phyloP scores from a whole-genome alignment of 108 stramenopile species.

The Fragilaria radians region DNA sequence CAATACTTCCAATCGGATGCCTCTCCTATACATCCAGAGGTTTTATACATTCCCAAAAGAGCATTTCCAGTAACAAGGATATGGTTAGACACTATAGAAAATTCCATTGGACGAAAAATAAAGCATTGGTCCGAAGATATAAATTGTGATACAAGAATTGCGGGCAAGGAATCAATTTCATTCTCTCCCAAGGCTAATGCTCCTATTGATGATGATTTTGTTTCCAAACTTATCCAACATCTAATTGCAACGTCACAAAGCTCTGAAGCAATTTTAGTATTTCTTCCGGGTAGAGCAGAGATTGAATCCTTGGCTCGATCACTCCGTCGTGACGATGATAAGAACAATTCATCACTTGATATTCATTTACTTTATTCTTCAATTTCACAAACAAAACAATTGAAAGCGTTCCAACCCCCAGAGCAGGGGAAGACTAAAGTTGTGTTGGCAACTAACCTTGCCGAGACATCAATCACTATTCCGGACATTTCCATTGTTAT shows the following conservation, averaged over 20 bases:
- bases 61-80: slow-evolving; percentile 41
- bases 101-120: slow-evolving; percentile 12
- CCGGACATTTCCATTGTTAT: slow-evolving; percentile 60
- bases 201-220: slow-evolving; percentile 39
- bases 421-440: slow-evolving; percentile 59
- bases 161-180: slow-evolving; percentile 7
- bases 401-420: slow-evolving; percentile 52
- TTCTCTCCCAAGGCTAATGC: slow-evolving; percentile 39
- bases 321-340: slow-evolving; percentile 17
- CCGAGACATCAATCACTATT: slow-evolving; percentile 72
- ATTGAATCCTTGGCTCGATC: slow-evolving; percentile 37
- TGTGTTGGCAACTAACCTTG: slow-evolving; percentile 84
- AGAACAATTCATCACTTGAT: slow-evolving; percentile 17
- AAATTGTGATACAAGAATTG: not conserved
- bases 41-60: slow-evolving; percentile 43
- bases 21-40: slow-evolving; percentile 7
- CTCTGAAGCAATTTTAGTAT: slow-evolving; percentile 79
- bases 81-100: slow-evolving; percentile 47
- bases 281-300: slow-evolving; percentile 84
- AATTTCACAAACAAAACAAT: slow-evolving; percentile 55
- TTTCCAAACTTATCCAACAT: slow-evolving; percentile 22
- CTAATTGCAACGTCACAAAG: not conserved
- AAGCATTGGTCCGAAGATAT: not conserved
- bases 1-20: slow-evolving; percentile 57
- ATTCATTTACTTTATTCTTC: slow-evolving; percentile 71